phyloP scores from a whole-genome alignment of 331 rosid genomes.

The Erythrophleum ivorense region DNA sequence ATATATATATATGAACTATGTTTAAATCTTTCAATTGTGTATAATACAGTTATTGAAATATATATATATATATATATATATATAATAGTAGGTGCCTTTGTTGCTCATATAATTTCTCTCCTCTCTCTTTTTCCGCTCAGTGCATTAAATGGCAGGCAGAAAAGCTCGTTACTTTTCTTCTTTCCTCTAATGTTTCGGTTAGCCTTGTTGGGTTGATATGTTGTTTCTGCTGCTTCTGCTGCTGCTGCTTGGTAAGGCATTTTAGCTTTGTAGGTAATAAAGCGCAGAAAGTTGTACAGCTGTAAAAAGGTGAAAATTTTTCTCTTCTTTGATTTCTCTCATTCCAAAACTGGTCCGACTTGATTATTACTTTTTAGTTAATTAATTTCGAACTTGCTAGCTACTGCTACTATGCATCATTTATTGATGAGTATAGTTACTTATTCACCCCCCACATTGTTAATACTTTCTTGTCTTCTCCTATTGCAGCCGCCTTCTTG shows the following conservation, averaged over 20 bases:
- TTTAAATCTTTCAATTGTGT: slow-evolving; percentile 53
- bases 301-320: slow-evolving; percentile 48
- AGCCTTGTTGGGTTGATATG: slow-evolving; percentile 58
- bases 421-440: slow-evolving; percentile 42
- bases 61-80: slow-evolving; percentile 16
- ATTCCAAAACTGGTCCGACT: slow-evolving; percentile 19
- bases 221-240: slow-evolving; percentile 51
- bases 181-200: slow-evolving; percentile 59
- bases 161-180: slow-evolving; percentile 53
- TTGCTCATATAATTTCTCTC: neutral
- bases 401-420: slow-evolving; percentile 23
- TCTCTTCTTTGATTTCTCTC: slow-evolving; percentile 24
- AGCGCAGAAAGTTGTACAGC: slow-evolving; percentile 61
- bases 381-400: neutral
- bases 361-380: neutral
- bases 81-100: slow-evolving; percentile 25
- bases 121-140: slow-evolving; percentile 39
- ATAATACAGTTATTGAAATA: slow-evolving; percentile 45
- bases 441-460: neutral
- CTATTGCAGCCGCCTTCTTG: slow-evolving; percentile 57
- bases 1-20: slow-evolving; percentile 31
- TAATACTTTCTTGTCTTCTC: slow-evolving; percentile 31
- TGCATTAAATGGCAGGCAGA: slow-evolving; percentile 55
- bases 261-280: slow-evolving; percentile 71
- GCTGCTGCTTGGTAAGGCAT: slow-evolving; percentile 63